Percentiles rank a stretch among this genome's conserved stretches.
phyloP scores from a whole-genome alignment of 306 rosid species.

The Mimosa pudica region DNA sequence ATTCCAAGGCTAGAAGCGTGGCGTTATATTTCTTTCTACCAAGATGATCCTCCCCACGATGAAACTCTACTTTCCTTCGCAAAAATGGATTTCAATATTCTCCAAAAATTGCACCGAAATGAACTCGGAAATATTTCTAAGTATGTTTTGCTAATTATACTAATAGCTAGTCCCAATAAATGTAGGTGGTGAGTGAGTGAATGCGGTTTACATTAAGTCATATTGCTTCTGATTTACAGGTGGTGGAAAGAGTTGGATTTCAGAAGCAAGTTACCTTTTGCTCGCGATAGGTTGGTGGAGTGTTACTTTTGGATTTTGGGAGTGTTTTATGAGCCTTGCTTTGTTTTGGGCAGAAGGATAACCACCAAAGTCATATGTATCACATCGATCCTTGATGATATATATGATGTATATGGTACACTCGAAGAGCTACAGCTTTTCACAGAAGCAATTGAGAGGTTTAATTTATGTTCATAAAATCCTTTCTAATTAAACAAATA shows the following conservation, averaged over 20 bases:
- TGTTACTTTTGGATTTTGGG: slow-evolving; percentile 45
- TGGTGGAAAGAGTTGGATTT: slow-evolving; percentile 50
- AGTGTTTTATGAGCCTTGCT: slow-evolving; percentile 1
- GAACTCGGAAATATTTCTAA: background rate
- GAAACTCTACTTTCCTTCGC: background rate
- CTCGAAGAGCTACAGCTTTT: slow-evolving; percentile 46
- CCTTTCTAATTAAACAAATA: no score
- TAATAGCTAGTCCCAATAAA: background rate
- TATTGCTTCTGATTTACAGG: slow-evolving; percentile 17
- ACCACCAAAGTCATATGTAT: background rate
- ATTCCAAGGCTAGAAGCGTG: background rate
- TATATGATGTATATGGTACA: slow-evolving; percentile 54
- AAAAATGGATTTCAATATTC: background rate
- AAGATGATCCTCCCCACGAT: background rate
- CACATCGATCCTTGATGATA: slow-evolving; percentile 40
- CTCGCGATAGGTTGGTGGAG: slow-evolving; percentile 51
- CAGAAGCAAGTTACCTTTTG: slow-evolving; percentile 30
- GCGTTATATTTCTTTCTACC: background rate
- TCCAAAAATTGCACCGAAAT: background rate
- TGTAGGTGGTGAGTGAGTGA: background rate
- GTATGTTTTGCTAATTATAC: background rate
- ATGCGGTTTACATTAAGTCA: background rate
- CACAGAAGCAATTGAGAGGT: slow-evolving; percentile 51
- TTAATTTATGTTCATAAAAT: background rate
- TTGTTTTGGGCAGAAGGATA: slow-evolving; percentile 24